Evolutionary conservation across 169 alveolate species (phyloP).

Genomic region (Eimeria zaria): DNA sequence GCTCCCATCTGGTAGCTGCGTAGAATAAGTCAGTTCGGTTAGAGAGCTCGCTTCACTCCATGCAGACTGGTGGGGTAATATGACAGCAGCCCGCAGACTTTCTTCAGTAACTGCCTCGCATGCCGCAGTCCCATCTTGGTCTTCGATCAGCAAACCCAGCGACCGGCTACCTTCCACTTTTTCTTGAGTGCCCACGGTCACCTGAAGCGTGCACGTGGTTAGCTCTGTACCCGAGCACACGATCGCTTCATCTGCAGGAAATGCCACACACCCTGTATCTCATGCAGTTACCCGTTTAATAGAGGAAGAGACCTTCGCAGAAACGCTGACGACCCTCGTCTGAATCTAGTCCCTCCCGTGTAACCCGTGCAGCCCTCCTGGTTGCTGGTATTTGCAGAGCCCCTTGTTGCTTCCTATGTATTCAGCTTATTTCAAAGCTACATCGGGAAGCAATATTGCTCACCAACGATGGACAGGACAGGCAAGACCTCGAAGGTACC

Average conservation of each 20-base stretch:
- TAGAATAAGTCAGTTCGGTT: slow-evolving; percentile 1
- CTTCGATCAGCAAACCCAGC: slow-evolving; percentile 13
- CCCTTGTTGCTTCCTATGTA: background rate
- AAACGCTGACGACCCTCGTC: background rate
- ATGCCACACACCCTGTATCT: background rate
- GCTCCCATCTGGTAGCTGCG: slow-evolving; percentile 9
- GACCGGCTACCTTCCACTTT: background rate
- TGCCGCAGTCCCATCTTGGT: slow-evolving; percentile 16
- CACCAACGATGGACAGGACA: slow-evolving; percentile 30
- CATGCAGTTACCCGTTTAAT: background rate
- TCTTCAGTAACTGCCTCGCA: background rate
- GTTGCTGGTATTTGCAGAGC: background rate
- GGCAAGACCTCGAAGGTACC: slow-evolving; percentile 73
- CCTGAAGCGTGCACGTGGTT: slow-evolving; percentile 12
- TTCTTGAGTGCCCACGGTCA: slow-evolving; percentile 21
- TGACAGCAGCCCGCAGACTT: background rate
- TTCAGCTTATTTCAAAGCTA: background rate
- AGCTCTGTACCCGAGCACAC: slow-evolving; percentile 18
- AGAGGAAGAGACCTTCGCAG: background rate
- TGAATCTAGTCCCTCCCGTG: background rate
- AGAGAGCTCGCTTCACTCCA: background rate
- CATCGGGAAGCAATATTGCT: background rate
- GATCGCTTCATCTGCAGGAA: slow-evolving; percentile 40
- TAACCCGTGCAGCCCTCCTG: background rate
- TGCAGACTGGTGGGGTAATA: slow-evolving; percentile 48